Base-by-base conservation (phyloP, 352 stramenopile genomes). In the Phytophthora parvispora region DNA sequence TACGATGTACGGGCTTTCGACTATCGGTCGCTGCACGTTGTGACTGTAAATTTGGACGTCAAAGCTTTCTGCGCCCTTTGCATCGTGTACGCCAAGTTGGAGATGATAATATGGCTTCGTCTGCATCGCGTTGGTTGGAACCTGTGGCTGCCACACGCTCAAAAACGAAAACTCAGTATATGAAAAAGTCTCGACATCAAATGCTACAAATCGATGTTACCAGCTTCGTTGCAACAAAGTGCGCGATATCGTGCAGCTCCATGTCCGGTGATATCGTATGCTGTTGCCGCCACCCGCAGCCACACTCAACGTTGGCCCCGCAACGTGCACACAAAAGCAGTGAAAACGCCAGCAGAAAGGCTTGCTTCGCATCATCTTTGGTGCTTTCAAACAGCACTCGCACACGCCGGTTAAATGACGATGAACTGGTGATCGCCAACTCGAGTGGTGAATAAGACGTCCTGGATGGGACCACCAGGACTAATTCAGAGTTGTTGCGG, bases 1-100 rank as follows among this genome's bases (percentile, higher is more conserved):
- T 60, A 67, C 83, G 13, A 71, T 75, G 27, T 78, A 82, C 16
- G 75, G 69, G 5, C 66, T 56, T 67, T 91, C 81, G 38, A 90
- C 52, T 48, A 83, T 72, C 2, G 77, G 68, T 27, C 74, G 66
- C 18, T 81, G 65, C 13, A 84, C 49, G 22, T 85, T 75, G 50
- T 80, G 77, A 12, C 56, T 60, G 8, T 67, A 64, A 28, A 89
- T 72, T 28, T 55, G 13, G 20, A 70, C 67, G 10, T 74, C 60
- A 13, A 88, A 74, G 43, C 27, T 60, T 60, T 47, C 22, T 25
- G 15, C 13, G 3, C 31, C 57, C 24, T 28, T 34, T 24, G 16
- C 63, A 27, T 18, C 13, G 51, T 49, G 9, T 20, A 47, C 2
- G 2, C 28, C 24, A 20, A 75, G 31, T 38, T 25, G 50, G 20